Conservation (phyloP, 305 asterid genomes). For the Solanum hybrid region DNA sequence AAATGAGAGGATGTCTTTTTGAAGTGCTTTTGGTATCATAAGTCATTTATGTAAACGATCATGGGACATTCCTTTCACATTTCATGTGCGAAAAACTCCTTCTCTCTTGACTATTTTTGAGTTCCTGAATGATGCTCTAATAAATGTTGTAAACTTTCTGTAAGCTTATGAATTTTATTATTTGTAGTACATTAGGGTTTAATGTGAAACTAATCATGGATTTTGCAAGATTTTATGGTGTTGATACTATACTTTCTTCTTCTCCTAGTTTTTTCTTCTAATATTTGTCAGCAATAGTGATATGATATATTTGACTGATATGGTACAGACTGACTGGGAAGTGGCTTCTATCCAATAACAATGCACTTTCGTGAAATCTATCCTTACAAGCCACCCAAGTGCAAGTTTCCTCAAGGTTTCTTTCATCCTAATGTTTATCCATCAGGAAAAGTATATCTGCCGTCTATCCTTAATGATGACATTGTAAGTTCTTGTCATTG, state of each 20-base stretch:
- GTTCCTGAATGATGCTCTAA: not conserved
- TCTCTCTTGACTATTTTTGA: not conserved
- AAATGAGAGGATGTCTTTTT: not conserved
- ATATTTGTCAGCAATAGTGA: not conserved
- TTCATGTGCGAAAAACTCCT: not conserved
- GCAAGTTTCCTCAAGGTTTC: slow-evolving; percentile 29
- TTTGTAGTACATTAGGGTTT: not conserved
- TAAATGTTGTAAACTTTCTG: too few species aligned
- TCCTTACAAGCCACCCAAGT: slow-evolving; percentile 47
- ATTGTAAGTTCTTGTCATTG: slow-evolving; percentile 24
- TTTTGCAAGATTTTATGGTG: not conserved
- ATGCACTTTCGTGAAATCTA: slow-evolving; percentile 39
- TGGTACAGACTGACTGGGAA: slow-evolving; percentile 49
- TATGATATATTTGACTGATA: not conserved
- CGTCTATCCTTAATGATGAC: slow-evolving; percentile 40
- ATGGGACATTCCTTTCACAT: not conserved
- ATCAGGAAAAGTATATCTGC: slow-evolving; percentile 39
- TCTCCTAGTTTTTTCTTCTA: not conserved
- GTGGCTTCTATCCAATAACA: slow-evolving; percentile 41
- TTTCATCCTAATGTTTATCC: slow-evolving; percentile 13
- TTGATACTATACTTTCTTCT: not conserved
- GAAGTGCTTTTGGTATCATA: not conserved
- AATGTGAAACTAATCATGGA: not conserved
- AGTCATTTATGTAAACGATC: not conserved
- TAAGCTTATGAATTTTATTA: not conserved